phyloP scores from a whole-genome alignment of 2,329 filamentous ascomycete genomes.

The Penicillium sp. region DNA sequence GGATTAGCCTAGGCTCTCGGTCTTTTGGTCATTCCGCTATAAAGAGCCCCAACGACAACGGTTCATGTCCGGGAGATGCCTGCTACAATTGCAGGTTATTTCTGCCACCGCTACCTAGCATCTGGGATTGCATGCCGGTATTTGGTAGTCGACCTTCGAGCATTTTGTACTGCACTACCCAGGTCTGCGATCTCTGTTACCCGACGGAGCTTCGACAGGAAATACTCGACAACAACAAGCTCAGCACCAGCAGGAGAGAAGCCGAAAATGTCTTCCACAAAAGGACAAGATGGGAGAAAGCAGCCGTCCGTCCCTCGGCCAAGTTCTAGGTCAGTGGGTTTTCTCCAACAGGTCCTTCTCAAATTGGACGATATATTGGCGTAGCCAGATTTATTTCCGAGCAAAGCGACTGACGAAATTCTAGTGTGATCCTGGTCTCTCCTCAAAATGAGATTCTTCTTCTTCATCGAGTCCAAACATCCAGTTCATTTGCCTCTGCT shows the following conservation, averaged over 20 bases:
- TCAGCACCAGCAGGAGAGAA: neutral
- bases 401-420: slow-evolving; percentile 8
- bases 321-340: slow-evolving; percentile 53
- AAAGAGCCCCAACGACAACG: slow-evolving; percentile 7
- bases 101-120: slow-evolving; percentile 5
- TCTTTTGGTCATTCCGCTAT: slow-evolving; percentile 12
- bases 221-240: slow-evolving; percentile 12
- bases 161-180: neutral
- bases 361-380: no score
- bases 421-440: slow-evolving; percentile 76
- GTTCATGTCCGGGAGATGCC: slow-evolving; percentile 9
- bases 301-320: slow-evolving; percentile 50
- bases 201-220: slow-evolving; percentile 3
- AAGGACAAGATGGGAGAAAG: slow-evolving; percentile 29
- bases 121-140: neutral
- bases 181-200: neutral
- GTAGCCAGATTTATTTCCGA: no score
- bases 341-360: no score
- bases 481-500: slow-evolving; percentile 77
- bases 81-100: slow-evolving; percentile 1
- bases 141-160: neutral
- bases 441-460: slow-evolving; percentile 81
- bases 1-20: slow-evolving; percentile 23
- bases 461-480: slow-evolving; percentile 76
- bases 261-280: slow-evolving; percentile 21